A percentile compares a stretch with the other conserved stretches of the same genome.
These are phyloP conservation scores for Cryptosporidium andersoni DNA, from an alignment of 169 alveolate species.

Conservation along the genomic window DNA sequence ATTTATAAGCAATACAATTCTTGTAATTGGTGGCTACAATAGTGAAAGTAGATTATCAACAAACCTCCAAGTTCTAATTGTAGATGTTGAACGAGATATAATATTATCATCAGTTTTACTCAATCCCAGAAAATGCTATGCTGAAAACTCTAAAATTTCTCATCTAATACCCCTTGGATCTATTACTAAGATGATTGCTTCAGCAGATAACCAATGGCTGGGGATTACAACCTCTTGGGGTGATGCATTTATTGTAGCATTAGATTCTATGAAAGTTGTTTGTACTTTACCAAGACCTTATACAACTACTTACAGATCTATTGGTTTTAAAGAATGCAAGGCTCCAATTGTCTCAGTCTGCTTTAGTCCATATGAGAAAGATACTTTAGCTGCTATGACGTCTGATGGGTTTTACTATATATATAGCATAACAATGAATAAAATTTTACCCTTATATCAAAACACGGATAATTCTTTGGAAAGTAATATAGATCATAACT, in stretches of 20 bases:
- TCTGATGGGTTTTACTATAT: conserved; percentile 56
- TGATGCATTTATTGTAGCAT: conserved; percentile 23
- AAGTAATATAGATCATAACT: background rate
- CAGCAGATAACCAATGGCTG: conserved; percentile 69
- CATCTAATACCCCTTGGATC: conserved; percentile 1
- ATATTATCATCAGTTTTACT: conserved; percentile 12
- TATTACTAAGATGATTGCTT: conserved; percentile 2
- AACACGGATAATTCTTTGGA: background rate
- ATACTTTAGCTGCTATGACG: conserved; percentile 25
- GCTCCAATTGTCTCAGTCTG: conserved; percentile 46
- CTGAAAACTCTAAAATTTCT: background rate
- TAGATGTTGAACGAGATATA: conserved; percentile 56
- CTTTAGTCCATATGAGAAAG: conserved; percentile 31
- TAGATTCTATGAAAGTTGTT: conserved; percentile 53
- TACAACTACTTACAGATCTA: background rate
- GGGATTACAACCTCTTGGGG: conserved; percentile 52
- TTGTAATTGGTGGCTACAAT: conserved; percentile 57
- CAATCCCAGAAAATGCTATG: background rate
- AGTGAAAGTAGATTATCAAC: background rate
- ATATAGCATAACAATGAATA: conserved; percentile 22
- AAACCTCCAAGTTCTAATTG: conserved; percentile 7
- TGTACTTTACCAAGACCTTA: conserved; percentile 13
- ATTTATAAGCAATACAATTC: conserved; percentile 29
- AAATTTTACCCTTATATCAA: background rate
- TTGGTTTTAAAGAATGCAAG: conserved; percentile 4